Percentiles rank a stretch among this genome's conserved stretches.
These are phyloP conservation scores for Entomophthora muscae DNA, from an alignment of 371 early-diverging fungal genomes.

Conservation along the genomic window DNA sequence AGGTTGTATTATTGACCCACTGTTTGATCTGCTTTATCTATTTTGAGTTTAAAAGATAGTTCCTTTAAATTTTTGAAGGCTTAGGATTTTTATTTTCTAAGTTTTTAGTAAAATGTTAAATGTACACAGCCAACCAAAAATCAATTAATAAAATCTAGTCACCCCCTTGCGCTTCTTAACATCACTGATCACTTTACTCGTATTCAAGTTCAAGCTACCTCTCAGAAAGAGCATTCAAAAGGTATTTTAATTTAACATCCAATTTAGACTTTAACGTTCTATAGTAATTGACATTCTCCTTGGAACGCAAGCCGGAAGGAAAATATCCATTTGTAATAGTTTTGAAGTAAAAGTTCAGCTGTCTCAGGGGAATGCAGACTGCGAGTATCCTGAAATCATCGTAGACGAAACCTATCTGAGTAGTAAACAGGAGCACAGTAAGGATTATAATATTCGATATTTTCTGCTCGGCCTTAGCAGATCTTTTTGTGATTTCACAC, in stretches of 20 bases:
- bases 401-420: background rate
- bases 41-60: too few relatives aligned
- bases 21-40: too few relatives aligned
- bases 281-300: background rate
- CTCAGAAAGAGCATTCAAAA: background rate
- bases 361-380: background rate
- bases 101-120: too few relatives aligned
- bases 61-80: too few relatives aligned
- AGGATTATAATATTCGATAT: too few relatives aligned
- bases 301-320: background rate
- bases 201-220: background rate
- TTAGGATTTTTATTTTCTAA: too few relatives aligned
- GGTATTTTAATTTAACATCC: background rate
- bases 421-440: background rate
- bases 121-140: too few relatives aligned
- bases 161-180: slow-evolving; percentile 1
- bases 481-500: too few relatives aligned
- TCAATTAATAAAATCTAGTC: too few relatives aligned
- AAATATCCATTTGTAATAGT: background rate
- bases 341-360: background rate
- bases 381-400: background rate
- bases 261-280: background rate
- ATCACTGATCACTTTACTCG: slow-evolving; percentile 6
- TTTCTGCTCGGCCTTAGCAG: too few relatives aligned
- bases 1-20: too few relatives aligned